phyloP scores from a whole-genome alignment of 345 rosid species.

The Rhodamnia argentea region DNA sequence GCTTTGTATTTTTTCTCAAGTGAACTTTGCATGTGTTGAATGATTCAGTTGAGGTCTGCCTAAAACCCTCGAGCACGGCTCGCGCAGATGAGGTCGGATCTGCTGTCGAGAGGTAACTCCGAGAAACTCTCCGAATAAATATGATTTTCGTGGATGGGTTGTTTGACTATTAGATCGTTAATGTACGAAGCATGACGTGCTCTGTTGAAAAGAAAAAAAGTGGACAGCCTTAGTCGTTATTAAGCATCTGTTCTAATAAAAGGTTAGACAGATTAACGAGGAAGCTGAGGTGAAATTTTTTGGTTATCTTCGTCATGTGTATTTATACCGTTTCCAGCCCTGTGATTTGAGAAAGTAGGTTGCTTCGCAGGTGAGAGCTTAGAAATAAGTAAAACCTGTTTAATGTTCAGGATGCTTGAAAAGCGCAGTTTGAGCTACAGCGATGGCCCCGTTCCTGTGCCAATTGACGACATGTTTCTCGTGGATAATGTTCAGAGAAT shows the following conservation, averaged over 20 bases:
- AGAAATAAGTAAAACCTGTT: not conserved
- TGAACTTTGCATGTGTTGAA: not conserved
- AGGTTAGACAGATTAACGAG: not conserved
- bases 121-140: not conserved
- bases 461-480: conserved; percentile 55
- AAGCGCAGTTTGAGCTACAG: conserved; percentile 77
- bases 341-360: not conserved
- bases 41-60: conserved; percentile 79
- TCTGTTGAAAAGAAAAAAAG: not conserved
- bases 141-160: no score
- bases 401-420: conserved; percentile 65
- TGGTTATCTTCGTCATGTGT: not conserved
- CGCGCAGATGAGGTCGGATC: conserved; percentile 49
- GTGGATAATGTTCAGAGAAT: conserved; percentile 65
- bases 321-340: not conserved
- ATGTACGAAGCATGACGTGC: not conserved
- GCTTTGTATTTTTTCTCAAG: not conserved
- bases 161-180: not conserved
- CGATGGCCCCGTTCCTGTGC: conserved; percentile 79
- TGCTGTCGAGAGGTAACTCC: conserved; percentile 60
- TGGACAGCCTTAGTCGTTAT: not conserved
- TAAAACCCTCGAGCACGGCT: conserved; percentile 81
- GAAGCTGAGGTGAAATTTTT: not conserved
- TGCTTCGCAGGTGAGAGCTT: not conserved
- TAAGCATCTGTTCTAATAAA: not conserved